Conservation (phyloP, 176 grass and related monocot genomes). For the Oryza meyeriana region DNA sequence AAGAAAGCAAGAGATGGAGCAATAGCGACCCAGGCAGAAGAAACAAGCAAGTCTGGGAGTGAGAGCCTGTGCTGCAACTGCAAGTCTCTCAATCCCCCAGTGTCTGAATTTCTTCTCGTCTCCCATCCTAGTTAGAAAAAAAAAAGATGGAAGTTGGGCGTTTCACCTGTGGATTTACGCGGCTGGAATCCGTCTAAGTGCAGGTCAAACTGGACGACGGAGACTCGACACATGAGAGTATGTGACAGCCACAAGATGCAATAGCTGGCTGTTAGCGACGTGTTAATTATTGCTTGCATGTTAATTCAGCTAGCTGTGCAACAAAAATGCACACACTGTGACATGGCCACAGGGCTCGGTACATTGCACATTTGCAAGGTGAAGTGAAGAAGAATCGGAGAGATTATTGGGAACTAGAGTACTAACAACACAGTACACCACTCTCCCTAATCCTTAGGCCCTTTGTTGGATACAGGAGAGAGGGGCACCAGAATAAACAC, state of each 20-base stretch:
- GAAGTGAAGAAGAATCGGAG: too few species aligned
- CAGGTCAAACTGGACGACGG: neutral
- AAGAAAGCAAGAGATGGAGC: neutral
- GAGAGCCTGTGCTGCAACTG: neutral
- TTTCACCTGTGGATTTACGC: slow-evolving; percentile 11
- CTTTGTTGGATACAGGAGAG: neutral
- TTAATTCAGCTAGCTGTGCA: neutral
- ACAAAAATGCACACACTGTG: neutral
- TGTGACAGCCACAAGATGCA: slow-evolving; percentile 17
- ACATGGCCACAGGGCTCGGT: too few species aligned
- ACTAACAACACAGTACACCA: neutral
- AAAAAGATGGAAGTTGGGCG: neutral
- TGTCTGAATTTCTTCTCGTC: neutral
- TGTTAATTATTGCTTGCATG: neutral
- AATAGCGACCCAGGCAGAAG: slow-evolving; percentile 20
- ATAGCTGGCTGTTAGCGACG: neutral
- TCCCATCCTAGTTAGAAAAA: neutral
- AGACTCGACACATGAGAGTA: neutral
- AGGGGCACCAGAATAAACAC: neutral
- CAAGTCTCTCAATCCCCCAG: slow-evolving; percentile 8
- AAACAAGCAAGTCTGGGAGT: slow-evolving; percentile 6
- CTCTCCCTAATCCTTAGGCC: too few species aligned
- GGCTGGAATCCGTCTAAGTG: neutral
- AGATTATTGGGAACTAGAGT: too few species aligned
- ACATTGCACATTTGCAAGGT: too few species aligned